Evolutionary conservation across 208 protist species (phyloP), one percentile per base, ranked within the genome.

Genomic region (Crithidia bombi): DNA sequence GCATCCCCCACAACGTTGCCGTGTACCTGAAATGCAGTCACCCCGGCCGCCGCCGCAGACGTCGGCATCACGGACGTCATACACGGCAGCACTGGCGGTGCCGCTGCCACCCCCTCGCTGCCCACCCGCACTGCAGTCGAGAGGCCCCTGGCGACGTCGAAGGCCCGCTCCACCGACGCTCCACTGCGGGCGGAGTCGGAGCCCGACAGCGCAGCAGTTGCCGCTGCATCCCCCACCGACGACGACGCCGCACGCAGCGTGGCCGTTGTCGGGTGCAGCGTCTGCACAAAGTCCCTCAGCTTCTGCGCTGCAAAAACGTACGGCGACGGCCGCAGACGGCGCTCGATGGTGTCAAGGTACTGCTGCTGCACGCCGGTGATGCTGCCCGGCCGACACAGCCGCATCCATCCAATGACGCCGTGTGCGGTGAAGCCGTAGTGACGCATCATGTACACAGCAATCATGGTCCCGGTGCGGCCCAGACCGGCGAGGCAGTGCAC

Each of bases 401-500:
- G 83, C 30, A 98, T 71, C 91, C 93, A 99, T 12, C 79, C 96
- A 52, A 99, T 98, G 17, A 85, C 82, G 59, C 98, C 96, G 5
- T 76, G 57, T 15, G 97, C 94, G 14, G 95, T 98, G 52, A 98
- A 94, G 41, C 72, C 57, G 78, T 96, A 98, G 58, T 98, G 79
- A 52, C 95, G 94, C 84, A 98, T 98, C 58, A 98, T 79, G 64
- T 95, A 97, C 19, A 85, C 78, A 1, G 67, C 89, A 46, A 98
- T 96, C 12, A 98, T 67, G 10, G 97, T 98, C 19, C 98, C 98
- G n/a, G 98, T 99, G 39, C 97, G 76, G 38, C 98, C 98, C 11
- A 99, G 82, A 15, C 98, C 98, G 1, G 98, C 96, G 49, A 96
- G 96, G 71, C 98, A 99, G 81, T 99, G 98, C 30, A 99, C 87